Evolutionary conservation across 2,329 filamentous ascomycete species (phyloP).

Genomic region (Cytospora paraplurivora): DNA sequence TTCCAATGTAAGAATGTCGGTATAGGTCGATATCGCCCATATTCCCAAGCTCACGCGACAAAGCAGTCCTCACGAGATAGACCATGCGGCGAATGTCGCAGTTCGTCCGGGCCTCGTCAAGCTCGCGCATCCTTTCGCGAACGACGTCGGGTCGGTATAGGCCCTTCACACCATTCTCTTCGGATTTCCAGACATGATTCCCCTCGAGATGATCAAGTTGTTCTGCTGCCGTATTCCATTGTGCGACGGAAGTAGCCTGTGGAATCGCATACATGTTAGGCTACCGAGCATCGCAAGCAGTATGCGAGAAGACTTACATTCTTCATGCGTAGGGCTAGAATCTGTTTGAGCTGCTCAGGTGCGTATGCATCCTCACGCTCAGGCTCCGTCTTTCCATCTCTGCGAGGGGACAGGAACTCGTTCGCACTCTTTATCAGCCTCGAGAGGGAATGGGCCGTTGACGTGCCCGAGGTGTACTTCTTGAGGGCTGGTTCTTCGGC

Average conservation of each 20-base stretch:
- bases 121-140: constrained; percentile 66
- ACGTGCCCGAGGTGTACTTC: constrained; percentile 13
- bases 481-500: constrained; percentile 2
- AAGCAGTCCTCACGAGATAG: constrained; percentile 75
- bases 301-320: constrained; percentile 51
- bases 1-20: constrained; percentile 80
- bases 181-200: constrained; percentile 79
- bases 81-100: constrained; percentile 78
- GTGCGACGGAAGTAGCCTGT: constrained; percentile 66
- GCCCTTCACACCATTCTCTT: constrained; percentile 49
- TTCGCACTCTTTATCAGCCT: constrained; percentile 40
- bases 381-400: constrained; percentile 54
- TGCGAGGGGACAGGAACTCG: constrained; percentile 48
- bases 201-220: constrained; percentile 80
- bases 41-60: constrained; percentile 79
- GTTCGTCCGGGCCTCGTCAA: constrained; percentile 72
- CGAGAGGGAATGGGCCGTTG: constrained; percentile 29
- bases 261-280: constrained; percentile 10
- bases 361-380: constrained; percentile 51
- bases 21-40: constrained; percentile 86
- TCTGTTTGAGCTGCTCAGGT: constrained; percentile 61
- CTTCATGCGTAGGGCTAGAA: constrained; percentile 65
- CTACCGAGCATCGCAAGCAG: constrained; percentile 14
- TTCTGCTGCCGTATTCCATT: constrained; percentile 75
- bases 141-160: constrained; percentile 75